Evolutionary conservation across 2,329 filamentous ascomycete genomes (phyloP), one percentile per base, ranked within the genome.

Genomic region (Fusarium albosuccineum): DNA sequence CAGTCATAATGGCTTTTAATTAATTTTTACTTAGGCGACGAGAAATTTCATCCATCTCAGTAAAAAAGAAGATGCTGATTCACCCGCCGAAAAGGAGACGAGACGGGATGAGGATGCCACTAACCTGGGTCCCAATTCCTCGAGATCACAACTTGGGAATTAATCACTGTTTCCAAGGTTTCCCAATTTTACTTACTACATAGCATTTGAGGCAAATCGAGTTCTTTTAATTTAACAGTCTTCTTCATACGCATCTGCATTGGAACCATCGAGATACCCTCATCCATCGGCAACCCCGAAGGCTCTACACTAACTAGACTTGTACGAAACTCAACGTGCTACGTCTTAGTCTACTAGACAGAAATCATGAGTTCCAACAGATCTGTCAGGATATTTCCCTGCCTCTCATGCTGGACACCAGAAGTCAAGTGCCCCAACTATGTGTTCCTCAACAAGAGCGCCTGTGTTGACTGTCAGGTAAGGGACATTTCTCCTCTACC

Each of bases 391-490:
- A 46, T 71, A 52, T 73, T 67, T 46, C 68, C 70, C 9, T 71
- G 68, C 48, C 44, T 71, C 29, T 34, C 63, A 26, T 64, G 66
- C 34, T 73, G 70, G 70, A 62, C 66, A 67, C 68, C 68, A 39
- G 64, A 68, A 48, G 58, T 71, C 60, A 71, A 71, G 66, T 73
- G 70, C 37, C 39, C 64, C 37, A 71, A 70, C 53, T 71, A 70
- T 54, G 70, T 73, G 56, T 73, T 73, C 30, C 64, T 73, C 14
- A 64, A 68, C 46, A 58, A 66, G 50, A 70, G 70, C 29, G 62
- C 64, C 44, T 71, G 70, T 54, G 46, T 73, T 27, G 70, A 73
- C 42, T 71, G 70, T 41, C 66, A 73, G 58, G 70, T 68, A 62
- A 59, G 54, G n/a, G n/a, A 45, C 30, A 55, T 34, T 4, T 27